Evolutionary conservation across 208 protist species (phyloP), one percentile per base, ranked within the genome.

Genomic region (Acanthamoeba castellanii): DNA sequence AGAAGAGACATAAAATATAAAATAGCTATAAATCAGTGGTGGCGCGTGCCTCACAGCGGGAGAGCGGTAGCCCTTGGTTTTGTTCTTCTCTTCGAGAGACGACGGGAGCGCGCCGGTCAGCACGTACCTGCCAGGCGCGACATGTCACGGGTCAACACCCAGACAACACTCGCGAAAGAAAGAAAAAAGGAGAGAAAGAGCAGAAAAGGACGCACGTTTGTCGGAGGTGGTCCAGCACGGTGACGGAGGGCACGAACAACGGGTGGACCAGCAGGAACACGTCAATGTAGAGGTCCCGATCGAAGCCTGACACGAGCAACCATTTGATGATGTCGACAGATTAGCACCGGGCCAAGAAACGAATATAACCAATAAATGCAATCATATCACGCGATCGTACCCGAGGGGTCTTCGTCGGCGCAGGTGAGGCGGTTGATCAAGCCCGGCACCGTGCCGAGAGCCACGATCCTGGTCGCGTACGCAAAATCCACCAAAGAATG

Each of bases 221-320:
- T 22, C 72, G 72, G 6, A 81, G 72, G 42, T 61, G 61, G 37
- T 91, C 57, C 27, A 91, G 84, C 84, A 91, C 84, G 6, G 37
- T 68, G 84, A 37, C 16, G 25, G 84, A 91, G 22, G 52, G 9
- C 22, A 91, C 84, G 50, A 91, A 91, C 25, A 91, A 27, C 61
- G 84, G 84, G 52, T 91, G 84, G 37, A 91, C 84, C 8, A 91
- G 30, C 57, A 91, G 61, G 84, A 91, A 91, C 20, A 68, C 57
- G 84, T 91, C 84, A 14, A 91, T 91, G 37, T 91, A 91, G 52
- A 91, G 52, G 11, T 91, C 84, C 8, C 84, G 52, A 30, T 91
- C 84, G 61, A 91, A 91, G 0, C 84, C 84, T 91, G 45, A 55
- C 22, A 30, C 66, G n/a, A 74, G 13, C 7, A 74, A 74, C 22